These are phyloP conservation scores for Aspergillus fumigatus DNA, from an alignment of 2,329 filamentous ascomycete species.

Conservation along the genomic window DNA sequence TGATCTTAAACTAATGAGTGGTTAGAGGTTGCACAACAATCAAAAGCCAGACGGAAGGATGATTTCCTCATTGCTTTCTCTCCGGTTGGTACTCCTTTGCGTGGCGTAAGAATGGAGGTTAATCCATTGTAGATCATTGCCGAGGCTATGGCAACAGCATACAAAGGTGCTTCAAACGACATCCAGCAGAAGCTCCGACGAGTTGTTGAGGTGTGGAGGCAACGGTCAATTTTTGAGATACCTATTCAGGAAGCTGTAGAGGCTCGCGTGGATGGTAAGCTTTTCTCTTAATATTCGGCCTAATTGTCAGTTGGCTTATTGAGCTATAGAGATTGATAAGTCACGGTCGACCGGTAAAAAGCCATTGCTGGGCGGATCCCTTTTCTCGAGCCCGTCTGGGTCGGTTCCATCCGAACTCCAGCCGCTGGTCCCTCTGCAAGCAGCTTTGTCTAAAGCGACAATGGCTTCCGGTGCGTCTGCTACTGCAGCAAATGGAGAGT, in stretches of 20 bases:
- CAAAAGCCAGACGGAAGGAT: constrained; percentile 83
- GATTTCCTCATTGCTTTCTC: constrained; percentile 92
- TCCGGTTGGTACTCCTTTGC: constrained; percentile 48
- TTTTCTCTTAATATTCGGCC: not conserved
- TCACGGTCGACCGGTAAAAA: constrained; percentile 50
- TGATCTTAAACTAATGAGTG: constrained; percentile 18
- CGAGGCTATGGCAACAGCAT: constrained; percentile 84
- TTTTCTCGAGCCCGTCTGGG: constrained; percentile 58
- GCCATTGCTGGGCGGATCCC: constrained; percentile 60
- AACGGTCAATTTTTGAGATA: constrained; percentile 75
- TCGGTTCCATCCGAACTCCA: constrained; percentile 71
- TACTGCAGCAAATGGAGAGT: constrained; percentile 72
- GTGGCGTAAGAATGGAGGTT: constrained; percentile 9
- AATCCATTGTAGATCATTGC: constrained; percentile 61
- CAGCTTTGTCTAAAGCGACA: constrained; percentile 67
- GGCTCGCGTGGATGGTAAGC: constrained; percentile 67
- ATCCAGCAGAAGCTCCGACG: constrained; percentile 82
- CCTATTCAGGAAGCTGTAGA: constrained; percentile 80
- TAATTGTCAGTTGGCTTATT: constrained; percentile 5
- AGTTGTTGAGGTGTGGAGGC: constrained; percentile 91
- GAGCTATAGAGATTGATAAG: constrained; percentile 52
- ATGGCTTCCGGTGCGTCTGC: constrained; percentile 63
- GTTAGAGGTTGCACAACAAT: constrained; percentile 90
- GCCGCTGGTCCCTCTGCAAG: constrained; percentile 69
- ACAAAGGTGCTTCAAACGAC: constrained; percentile 81